These are phyloP conservation scores for Podospora didyma DNA, from an alignment of 495 filamentous ascomycete genomes.

Conservation along the genomic window DNA sequence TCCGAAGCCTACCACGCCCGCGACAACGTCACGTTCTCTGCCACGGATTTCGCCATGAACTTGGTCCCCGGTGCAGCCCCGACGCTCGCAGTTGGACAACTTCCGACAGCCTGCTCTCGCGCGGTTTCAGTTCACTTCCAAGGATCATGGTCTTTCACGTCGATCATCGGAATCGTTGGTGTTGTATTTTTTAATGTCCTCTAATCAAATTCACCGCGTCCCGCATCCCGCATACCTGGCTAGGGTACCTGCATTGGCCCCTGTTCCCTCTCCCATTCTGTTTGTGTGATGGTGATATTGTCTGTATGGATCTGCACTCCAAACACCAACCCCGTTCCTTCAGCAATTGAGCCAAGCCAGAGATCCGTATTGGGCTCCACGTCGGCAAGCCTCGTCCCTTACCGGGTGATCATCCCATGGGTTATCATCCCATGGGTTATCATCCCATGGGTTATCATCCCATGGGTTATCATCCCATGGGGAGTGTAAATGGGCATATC, in stretches of 20 bases:
- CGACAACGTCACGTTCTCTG: slow-evolving; percentile 26
- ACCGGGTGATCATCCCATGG: too few relatives aligned
- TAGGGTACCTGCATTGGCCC: slow-evolving; percentile 21
- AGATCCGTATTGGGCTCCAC: too few relatives aligned
- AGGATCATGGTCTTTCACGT: slow-evolving; percentile 13
- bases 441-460: too few relatives aligned
- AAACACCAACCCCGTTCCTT: not conserved
- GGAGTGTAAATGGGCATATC: too few relatives aligned
- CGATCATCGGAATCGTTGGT: slow-evolving; percentile 21
- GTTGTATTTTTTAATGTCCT: slow-evolving; percentile 12
- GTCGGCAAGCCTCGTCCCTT: too few relatives aligned
- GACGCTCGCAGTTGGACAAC: not conserved
- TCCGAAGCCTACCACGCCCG: slow-evolving; percentile 24
- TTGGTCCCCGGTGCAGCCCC: slow-evolving; percentile 22
- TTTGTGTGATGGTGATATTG: not conserved
- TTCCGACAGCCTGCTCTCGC: slow-evolving; percentile 6
- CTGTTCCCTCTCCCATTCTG: not conserved
- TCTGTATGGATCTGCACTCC: not conserved
- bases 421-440: too few relatives aligned
- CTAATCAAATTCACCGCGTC: slow-evolving; percentile 10
- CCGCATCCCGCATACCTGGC: not conserved
- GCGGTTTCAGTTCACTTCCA: slow-evolving; percentile 1
- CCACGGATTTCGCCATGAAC: slow-evolving; percentile 14
- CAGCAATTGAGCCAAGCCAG: not conserved
- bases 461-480: too few relatives aligned